Conservation (phyloP, 805 yeast species). For the Candida ovalis region DNA sequence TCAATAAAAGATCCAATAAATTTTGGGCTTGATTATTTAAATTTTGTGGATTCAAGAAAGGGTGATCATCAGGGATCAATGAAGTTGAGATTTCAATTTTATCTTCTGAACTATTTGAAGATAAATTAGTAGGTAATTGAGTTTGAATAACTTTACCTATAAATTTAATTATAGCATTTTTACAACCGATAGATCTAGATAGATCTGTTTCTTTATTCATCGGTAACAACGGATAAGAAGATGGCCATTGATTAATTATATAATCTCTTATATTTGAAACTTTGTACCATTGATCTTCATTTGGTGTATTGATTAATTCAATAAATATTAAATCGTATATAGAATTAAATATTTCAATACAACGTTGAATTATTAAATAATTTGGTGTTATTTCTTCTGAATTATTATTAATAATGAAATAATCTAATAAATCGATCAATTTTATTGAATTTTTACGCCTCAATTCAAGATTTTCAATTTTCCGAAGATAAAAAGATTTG, state of each 20-base stretch:
- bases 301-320: conserved; percentile 45
- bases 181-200: conserved; percentile 51
- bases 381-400: conserved; percentile 18
- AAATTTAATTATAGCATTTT: conserved; percentile 70
- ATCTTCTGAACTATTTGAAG: conserved; percentile 3
- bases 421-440: conserved; percentile 21
- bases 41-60: conserved; percentile 46
- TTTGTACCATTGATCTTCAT: conserved; percentile 50
- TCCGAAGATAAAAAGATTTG: conserved; percentile 21
- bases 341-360: conserved; percentile 36
- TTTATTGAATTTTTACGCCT: conserved; percentile 18
- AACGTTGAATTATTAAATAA: conserved; percentile 20
- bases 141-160: conserved; percentile 55
- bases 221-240: conserved; percentile 49
- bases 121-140: conserved; percentile 40
- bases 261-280: conserved; percentile 52
- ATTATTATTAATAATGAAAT: conserved; percentile 20
- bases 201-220: conserved; percentile 48
- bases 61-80: conserved; percentile 54
- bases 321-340: conserved; percentile 43
- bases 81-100: conserved; percentile 33
- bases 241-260: conserved; percentile 59
- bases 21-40: conserved; percentile 72
- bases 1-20: conserved; percentile 61
- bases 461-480: conserved; percentile 19